These are phyloP conservation scores for Sphagnum contortum DNA, from an alignment of 225 moss, liverwort and hornwort genomes.

Conservation along the genomic window DNA sequence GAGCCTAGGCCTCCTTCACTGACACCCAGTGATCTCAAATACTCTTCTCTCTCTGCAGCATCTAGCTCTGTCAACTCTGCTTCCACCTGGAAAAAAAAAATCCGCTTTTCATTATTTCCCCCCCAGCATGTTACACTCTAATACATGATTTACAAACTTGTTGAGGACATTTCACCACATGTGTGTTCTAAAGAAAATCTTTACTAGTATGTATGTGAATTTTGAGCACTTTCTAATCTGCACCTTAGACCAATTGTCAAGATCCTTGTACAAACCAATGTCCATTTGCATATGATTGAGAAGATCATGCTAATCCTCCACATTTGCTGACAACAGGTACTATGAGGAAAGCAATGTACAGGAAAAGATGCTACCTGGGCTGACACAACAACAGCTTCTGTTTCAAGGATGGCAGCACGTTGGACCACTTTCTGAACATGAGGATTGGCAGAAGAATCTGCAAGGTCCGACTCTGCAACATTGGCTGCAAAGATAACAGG, in stretches of 20 bases:
- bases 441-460: conserved; percentile 64
- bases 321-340: too few species aligned
- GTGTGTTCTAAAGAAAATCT: too few species aligned
- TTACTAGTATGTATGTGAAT: too few species aligned
- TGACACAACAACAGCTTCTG: conserved; percentile 89
- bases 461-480: conserved; percentile 81
- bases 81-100: conserved; percentile 49
- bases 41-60: conserved; percentile 78
- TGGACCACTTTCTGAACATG: conserved; percentile 66
- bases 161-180: too few species aligned
- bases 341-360: too few species aligned
- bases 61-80: conserved; percentile 94
- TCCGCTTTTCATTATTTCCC: background rate
- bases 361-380: conserved; percentile 49
- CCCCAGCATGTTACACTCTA: background rate
- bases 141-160: too few species aligned
- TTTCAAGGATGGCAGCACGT: conserved; percentile 57
- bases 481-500: conserved; percentile 95
- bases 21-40: conserved; percentile 81
- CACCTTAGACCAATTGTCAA: too few species aligned
- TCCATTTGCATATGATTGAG: too few species aligned
- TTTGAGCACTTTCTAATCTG: too few species aligned
- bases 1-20: conserved; percentile 84
- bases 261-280: too few species aligned
- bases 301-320: too few species aligned